Conservation (phyloP, 345 rosid genomes). For the Moricandia arvensis region DNA sequence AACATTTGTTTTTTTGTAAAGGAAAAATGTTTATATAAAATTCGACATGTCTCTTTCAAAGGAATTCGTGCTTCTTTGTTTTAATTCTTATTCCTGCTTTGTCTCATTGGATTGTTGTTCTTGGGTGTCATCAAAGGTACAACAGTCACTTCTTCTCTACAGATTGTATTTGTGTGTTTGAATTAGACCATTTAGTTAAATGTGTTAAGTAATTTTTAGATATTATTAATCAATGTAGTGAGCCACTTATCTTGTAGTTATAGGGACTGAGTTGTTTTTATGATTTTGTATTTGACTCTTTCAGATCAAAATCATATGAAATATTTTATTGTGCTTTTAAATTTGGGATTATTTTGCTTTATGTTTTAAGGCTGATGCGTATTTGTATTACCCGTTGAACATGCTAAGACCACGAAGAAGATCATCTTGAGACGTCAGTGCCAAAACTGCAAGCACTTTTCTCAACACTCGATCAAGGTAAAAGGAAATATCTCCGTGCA, state of each 20-base stretch:
- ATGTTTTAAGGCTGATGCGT: neutral
- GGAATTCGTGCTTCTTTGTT: conserved; percentile 62
- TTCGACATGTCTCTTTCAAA: conserved; percentile 47
- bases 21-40: too few species aligned
- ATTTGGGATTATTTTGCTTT: neutral
- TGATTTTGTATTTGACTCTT: neutral
- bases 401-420: neutral
- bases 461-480: neutral
- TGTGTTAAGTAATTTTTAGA: neutral
- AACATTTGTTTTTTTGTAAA: conserved; percentile 13
- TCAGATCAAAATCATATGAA: neutral
- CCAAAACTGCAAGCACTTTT: neutral
- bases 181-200: neutral
- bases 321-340: neutral
- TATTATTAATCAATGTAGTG: neutral
- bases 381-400: neutral
- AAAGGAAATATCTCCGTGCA: too few species aligned
- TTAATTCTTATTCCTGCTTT: conserved; percentile 73
- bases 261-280: neutral
- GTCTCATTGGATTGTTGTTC: conserved; percentile 66
- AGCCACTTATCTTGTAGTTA: neutral
- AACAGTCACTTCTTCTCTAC: neutral
- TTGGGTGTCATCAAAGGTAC: conserved; percentile 73
- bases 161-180: neutral
- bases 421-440: neutral